Evolutionary conservation across 352 stramenopile genomes (phyloP).

Genomic region (Globisporangium sylvaticum): DNA sequence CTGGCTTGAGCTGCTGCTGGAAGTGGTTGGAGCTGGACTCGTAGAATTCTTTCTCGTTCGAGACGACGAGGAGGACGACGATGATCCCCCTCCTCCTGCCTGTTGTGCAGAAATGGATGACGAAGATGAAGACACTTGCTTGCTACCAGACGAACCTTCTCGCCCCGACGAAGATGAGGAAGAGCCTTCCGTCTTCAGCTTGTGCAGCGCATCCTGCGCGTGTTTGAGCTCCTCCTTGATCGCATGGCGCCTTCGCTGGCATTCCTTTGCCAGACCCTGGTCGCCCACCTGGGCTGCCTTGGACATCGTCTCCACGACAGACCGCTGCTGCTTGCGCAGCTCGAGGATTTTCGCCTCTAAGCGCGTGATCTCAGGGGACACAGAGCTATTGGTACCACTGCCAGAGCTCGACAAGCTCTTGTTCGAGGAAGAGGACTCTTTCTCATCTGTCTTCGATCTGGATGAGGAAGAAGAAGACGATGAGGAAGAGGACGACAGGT

Average conservation of each 20-base stretch:
- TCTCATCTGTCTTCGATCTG: slow-evolving; percentile 23
- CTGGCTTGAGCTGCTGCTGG: slow-evolving; percentile 11
- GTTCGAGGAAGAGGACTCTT: slow-evolving; percentile 21
- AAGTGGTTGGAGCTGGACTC: slow-evolving; percentile 10
- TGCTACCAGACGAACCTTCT: slow-evolving; percentile 10
- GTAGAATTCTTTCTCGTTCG: slow-evolving; percentile 8
- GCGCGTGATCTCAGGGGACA: slow-evolving; percentile 46
- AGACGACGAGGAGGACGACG: slow-evolving; percentile 13
- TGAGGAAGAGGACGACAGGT: slow-evolving; percentile 33
- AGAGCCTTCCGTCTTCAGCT: slow-evolving; percentile 46
- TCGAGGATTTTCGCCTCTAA: slow-evolving; percentile 74
- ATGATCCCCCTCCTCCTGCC: neutral
- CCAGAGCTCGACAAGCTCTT: slow-evolving; percentile 26
- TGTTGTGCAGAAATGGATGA: slow-evolving; percentile 13
- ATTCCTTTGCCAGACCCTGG: slow-evolving; percentile 73
- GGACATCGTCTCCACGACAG: slow-evolving; percentile 63
- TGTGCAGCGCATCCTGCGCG: slow-evolving; percentile 62
- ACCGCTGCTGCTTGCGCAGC: slow-evolving; percentile 72
- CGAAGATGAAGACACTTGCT: neutral
- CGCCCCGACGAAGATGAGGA: slow-evolving; percentile 1
- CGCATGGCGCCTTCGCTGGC: slow-evolving; percentile 59
- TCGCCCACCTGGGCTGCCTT: slow-evolving; percentile 71
- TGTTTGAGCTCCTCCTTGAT: slow-evolving; percentile 78
- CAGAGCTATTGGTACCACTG: slow-evolving; percentile 21
- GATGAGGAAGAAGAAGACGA: slow-evolving; percentile 19